Base-by-base conservation (phyloP, 768 basidiomycete genomes). In the Termitomyces sp. region DNA sequence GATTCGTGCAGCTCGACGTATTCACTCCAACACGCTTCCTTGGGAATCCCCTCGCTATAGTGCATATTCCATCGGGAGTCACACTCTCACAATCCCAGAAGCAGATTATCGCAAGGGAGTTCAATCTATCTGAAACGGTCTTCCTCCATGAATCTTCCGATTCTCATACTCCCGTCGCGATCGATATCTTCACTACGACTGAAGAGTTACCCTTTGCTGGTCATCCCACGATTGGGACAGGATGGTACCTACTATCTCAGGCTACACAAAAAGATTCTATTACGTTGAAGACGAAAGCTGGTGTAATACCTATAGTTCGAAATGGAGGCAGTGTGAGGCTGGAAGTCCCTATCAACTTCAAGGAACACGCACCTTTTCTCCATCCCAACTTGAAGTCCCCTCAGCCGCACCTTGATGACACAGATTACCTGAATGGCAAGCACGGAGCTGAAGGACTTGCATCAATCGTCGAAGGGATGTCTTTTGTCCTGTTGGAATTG, bases 101-200 rank as follows among this genome's bases (percentile, higher is more conserved):
- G 58, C 77, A 76, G 54, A 66, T 58, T 13, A 74, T 79, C 54
- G 78, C 79, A 3, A 69, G 72, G 26, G 79, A 80, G 59, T 81
- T 81, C 66, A 79, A 81, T 60, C 70, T 78, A 54, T 77, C 78
- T 4, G 79, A 80, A 51, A 79, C 79, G 0, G 75, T 79, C 32
- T 79, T 79, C 62, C 67, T 76, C 2, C 76, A 79, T 59, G 70
- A 73, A 52, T 59, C 60, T 16, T 56, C 60, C 14, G 64, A 65
- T 33, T 59, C 52, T 11, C n/a, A 57, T 32, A 58, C 60, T 3
- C 66, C 71, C 1, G 62, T 70, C 30, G 62, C 57, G 11, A 74
- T 76, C 57, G 74, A 79, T 46, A 78, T 78, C 50, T 79, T 77
- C 65, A 78, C 72, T 11, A 61, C 72, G 4, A 62, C 61, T 4